These are phyloP conservation scores for Phialocephala sp. DNA, from an alignment of 2,329 filamentous ascomycete species.

Conservation along the genomic window DNA sequence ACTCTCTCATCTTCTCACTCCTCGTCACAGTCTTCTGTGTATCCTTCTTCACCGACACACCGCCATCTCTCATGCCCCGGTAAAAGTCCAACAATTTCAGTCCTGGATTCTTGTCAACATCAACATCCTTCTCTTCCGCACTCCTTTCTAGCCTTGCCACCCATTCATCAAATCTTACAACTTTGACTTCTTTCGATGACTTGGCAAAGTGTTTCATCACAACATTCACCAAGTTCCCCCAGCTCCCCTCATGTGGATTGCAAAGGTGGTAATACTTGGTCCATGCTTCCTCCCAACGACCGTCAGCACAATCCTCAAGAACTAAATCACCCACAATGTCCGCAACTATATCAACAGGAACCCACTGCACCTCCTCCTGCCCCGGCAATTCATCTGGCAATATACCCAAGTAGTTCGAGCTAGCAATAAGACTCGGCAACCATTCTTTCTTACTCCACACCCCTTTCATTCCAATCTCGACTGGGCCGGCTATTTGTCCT, in stretches of 20 bases:
- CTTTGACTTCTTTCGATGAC: neutral
- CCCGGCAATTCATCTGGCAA: neutral
- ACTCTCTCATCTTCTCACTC: conserved; percentile 4
- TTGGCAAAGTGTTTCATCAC: neutral
- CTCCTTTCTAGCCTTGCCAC: neutral
- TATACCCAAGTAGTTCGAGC: neutral
- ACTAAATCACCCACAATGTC: conserved; percentile 9
- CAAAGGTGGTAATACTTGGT: conserved; percentile 11
- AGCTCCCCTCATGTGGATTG: neutral
- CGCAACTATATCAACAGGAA: conserved; percentile 17
- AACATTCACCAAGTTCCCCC: neutral
- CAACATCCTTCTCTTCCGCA: neutral
- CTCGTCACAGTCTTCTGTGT: neutral
- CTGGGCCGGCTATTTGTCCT: conserved; percentile 19
- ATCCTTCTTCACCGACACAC: neutral
- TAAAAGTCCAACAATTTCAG: conserved; percentile 11
- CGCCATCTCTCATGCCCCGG: neutral
- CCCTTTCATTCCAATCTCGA: neutral
- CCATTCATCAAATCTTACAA: neutral
- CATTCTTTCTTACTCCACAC: conserved; percentile 20
- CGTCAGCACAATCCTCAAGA: neutral
- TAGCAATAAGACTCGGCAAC: conserved; percentile 14
- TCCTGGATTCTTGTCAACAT: conserved; percentile 2
- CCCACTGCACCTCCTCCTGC: neutral
- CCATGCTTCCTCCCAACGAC: neutral